phyloP scores from a whole-genome alignment of 1,284 basidiomycete genomes.

The Phellopilus nigrolimitatus region DNA sequence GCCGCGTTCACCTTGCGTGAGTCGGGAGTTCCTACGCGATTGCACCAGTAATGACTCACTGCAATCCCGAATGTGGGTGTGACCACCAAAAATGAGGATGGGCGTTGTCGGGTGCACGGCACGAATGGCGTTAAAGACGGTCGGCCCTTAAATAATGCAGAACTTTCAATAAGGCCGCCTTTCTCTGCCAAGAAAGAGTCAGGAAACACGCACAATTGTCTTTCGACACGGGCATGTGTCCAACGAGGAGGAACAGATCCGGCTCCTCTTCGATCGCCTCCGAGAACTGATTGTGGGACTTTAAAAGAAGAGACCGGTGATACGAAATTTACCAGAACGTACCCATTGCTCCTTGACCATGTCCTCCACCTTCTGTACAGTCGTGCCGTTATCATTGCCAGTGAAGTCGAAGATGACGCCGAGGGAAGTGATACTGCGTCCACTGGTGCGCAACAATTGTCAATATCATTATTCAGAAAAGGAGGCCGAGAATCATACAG shows the following conservation, averaged over 20 bases:
- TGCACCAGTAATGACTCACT: constrained; percentile 22
- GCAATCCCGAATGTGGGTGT: constrained; percentile 45
- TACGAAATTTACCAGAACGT: constrained; percentile 20
- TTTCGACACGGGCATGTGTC: constrained; percentile 65
- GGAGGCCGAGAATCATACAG: constrained; percentile 41
- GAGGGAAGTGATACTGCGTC: constrained; percentile 70
- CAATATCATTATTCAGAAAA: neutral
- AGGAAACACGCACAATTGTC: constrained; percentile 54
- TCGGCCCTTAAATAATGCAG: constrained; percentile 48
- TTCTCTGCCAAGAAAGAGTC: constrained; percentile 30
- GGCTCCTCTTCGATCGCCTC: constrained; percentile 78
- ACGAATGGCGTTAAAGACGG: constrained; percentile 72
- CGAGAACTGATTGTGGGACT: constrained; percentile 45
- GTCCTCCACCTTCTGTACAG: constrained; percentile 65
- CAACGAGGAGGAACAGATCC: constrained; percentile 74
- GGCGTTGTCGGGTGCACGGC: constrained; percentile 68
- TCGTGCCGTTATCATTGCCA: constrained; percentile 60
- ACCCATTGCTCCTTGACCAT: constrained; percentile 78
- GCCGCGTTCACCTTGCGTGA: neutral
- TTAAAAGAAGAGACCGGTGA: neutral
- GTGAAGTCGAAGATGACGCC: constrained; percentile 79
- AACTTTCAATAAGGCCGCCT: constrained; percentile 24
- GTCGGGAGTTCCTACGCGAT: neutral
- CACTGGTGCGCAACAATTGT: neutral
- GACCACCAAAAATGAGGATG: constrained; percentile 74